Evolutionary conservation across 2,329 filamentous ascomycete species (phyloP).

Genomic region (Ceratocystis cubensis): DNA sequence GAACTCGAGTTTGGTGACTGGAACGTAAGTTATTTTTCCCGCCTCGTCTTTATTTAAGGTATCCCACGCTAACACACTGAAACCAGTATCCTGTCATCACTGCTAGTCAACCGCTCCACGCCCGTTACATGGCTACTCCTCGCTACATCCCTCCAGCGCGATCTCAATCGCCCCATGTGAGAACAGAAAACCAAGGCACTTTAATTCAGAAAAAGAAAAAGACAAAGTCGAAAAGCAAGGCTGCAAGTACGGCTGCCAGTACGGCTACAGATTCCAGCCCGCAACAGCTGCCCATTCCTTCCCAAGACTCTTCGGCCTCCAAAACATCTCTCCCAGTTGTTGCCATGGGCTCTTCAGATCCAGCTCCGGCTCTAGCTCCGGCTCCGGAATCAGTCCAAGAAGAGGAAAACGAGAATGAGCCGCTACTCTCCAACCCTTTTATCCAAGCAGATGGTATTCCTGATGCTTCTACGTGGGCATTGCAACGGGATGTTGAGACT

Average conservation of each 20-base stretch:
- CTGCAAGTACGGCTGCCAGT: background rate
- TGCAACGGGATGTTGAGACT: background rate
- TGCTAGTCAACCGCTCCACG: constrained; percentile 56
- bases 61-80: constrained; percentile 6
- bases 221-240: constrained; percentile 24
- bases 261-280: background rate
- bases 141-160: constrained; percentile 20
- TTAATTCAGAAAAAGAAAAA: constrained; percentile 32
- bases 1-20: constrained; percentile 75
- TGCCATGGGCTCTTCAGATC: background rate
- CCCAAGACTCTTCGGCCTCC: background rate
- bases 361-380: background rate
- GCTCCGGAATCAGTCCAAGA: background rate
- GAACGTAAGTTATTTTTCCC: constrained; percentile 56
- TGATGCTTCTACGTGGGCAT: background rate
- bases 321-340: background rate
- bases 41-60: background rate
- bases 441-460: constrained; percentile 13
- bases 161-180: constrained; percentile 21
- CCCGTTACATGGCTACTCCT: constrained; percentile 40
- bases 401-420: background rate
- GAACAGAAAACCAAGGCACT: constrained; percentile 24
- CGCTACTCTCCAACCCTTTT: constrained; percentile 14
- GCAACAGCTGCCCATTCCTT: background rate
- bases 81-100: constrained; percentile 83